These are phyloP conservation scores for Diaporthe ilicicola DNA, from an alignment of 2,329 filamentous ascomycete species.

Conservation along the genomic window DNA sequence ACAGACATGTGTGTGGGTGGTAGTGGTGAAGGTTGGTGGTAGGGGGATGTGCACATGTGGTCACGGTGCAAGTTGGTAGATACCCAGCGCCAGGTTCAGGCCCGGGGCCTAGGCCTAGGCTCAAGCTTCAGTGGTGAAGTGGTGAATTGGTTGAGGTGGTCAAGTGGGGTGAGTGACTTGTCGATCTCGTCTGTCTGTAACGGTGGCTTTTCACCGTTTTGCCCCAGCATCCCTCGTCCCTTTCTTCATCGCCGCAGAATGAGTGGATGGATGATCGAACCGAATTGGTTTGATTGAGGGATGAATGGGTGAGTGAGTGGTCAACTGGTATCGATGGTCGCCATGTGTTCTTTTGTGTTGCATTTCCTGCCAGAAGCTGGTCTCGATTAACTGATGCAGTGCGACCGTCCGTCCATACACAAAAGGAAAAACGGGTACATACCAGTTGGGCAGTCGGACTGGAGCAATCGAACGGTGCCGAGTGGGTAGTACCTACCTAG, in stretches of 20 bases:
- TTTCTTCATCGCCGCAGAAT: not conserved
- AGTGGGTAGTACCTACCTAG: too few species aligned
- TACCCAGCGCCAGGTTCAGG: not conserved
- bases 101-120: too few species aligned
- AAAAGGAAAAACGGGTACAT: not conserved
- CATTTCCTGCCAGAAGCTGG: not conserved
- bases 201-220: not conserved
- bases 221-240: not conserved
- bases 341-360: not conserved
- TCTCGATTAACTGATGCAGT: not conserved
- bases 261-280: not conserved
- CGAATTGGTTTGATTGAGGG: not conserved
- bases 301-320: not conserved
- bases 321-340: not conserved
- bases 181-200: not conserved
- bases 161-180: not conserved
- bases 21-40: not conserved
- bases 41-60: too few species aligned
- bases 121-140: not conserved
- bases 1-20: not conserved
- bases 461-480: not conserved
- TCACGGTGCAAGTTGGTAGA: too few species aligned
- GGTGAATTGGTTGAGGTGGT: not conserved
- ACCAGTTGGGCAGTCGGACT: conserved; percentile 1
- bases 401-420: not conserved